These are phyloP conservation scores for Hyphodiscus hymeniophilus DNA, from an alignment of 495 filamentous ascomycete species.

Conservation along the genomic window DNA sequence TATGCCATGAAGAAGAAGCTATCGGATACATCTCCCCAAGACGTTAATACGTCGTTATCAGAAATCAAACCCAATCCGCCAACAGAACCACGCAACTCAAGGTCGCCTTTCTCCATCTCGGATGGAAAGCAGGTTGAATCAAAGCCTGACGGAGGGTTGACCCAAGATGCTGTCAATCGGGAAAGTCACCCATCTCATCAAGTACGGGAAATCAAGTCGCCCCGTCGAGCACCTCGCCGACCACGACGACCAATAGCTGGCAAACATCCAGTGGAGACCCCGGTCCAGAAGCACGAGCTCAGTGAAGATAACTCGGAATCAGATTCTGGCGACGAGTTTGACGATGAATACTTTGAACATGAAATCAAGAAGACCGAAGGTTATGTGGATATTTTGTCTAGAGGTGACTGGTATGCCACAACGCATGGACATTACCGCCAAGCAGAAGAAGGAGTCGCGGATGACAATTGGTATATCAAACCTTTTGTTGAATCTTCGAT, in stretches of 20 bases:
- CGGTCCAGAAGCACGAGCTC: neutral
- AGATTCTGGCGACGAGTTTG: slow-evolving; percentile 45
- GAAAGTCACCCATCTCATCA: too few relatives aligned
- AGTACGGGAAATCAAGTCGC: neutral
- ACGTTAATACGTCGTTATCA: neutral
- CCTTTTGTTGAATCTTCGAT: neutral
- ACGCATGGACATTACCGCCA: too few relatives aligned
- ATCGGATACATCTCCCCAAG: neutral
- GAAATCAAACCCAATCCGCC: too few relatives aligned
- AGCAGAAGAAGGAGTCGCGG: slow-evolving; percentile 20
- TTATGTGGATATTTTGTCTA: too few relatives aligned
- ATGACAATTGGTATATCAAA: slow-evolving; percentile 14
- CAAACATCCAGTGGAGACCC: slow-evolving; percentile 1
- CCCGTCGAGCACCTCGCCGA: neutral
- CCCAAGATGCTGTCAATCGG: too few relatives aligned
- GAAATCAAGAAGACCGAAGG: slow-evolving; percentile 34
- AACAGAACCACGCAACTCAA: too few relatives aligned
- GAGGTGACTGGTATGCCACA: too few relatives aligned
- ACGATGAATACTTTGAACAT: slow-evolving; percentile 36
- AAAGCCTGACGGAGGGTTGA: too few relatives aligned
- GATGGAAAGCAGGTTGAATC: too few relatives aligned
- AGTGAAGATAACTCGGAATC: slow-evolving; percentile 21
- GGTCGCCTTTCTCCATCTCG: too few relatives aligned
- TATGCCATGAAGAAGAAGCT: neutral
- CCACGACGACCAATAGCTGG: slow-evolving; percentile 3